phyloP scores from a whole-genome alignment of 805 yeast genomes.

The Teunomyces kruisii region DNA sequence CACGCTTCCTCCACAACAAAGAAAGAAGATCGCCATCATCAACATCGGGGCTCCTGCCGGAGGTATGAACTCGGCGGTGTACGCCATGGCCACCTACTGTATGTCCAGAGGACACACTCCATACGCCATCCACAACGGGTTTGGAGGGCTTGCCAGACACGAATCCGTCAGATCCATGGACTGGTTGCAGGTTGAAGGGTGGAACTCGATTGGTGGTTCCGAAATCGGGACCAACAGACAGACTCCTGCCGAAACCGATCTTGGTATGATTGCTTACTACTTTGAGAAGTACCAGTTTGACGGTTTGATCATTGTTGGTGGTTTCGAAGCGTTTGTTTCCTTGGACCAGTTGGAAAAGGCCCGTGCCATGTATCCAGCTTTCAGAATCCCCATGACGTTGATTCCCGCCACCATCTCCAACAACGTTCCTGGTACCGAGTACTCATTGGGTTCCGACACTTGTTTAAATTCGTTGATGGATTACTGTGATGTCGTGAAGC shows the following conservation, averaged over 20 bases:
- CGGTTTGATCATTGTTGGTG: slow-evolving; percentile 90
- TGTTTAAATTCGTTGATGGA: slow-evolving; percentile 88
- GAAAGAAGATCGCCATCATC: slow-evolving; percentile 77
- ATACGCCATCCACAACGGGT: slow-evolving; percentile 91
- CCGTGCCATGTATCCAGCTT: slow-evolving; percentile 77
- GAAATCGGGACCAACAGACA: slow-evolving; percentile 95
- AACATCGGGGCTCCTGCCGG: slow-evolving; percentile 98
- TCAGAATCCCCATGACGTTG: slow-evolving; percentile 90
- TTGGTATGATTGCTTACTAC: slow-evolving; percentile 90
- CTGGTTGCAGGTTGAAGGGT: slow-evolving; percentile 86
- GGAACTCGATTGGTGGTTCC: slow-evolving; percentile 91
- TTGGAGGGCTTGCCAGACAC: slow-evolving; percentile 86
- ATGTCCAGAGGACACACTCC: slow-evolving; percentile 87
- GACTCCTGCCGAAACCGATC: slow-evolving; percentile 72
- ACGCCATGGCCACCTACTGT: slow-evolving; percentile 88
- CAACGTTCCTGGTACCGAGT: slow-evolving; percentile 98
- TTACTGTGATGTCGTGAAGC: slow-evolving; percentile 94
- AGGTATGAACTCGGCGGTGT: slow-evolving; percentile 88
- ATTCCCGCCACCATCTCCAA: slow-evolving; percentile 96
- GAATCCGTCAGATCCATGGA: slow-evolving; percentile 72
- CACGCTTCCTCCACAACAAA: slow-evolving; percentile 52
- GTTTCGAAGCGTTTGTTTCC: slow-evolving; percentile 93
- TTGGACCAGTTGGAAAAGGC: slow-evolving; percentile 79
- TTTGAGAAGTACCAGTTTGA: slow-evolving; percentile 86
- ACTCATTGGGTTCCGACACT: slow-evolving; percentile 92